Base-by-base conservation (phyloP, 140 eudicot genomes). In the Cichorium intybus region DNA sequence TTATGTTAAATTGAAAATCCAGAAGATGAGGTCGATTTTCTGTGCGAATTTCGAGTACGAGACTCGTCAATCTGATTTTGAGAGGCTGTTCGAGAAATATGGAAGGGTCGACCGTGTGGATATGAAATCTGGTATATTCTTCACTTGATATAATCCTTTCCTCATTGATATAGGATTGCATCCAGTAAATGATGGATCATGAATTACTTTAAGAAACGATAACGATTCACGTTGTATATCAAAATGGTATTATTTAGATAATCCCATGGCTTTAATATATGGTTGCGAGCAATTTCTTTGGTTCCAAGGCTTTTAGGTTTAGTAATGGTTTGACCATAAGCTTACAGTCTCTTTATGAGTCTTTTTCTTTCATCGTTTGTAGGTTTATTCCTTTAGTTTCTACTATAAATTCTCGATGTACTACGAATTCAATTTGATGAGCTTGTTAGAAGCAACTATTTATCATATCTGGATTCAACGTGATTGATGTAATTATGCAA, bases 71-170 rank as follows among this genome's bases (percentile, higher is more conserved):
- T 78, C 88, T 24, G 97, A 91, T 34, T 62, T 91, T 75, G 96
- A 91, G 79, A 80, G 84, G 4, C 33, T 87, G 66, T 91, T 91
- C 69, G 88, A 91, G 37, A 87, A 84, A 70, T 91, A 87, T 56
- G 97, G 97, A 47, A 75, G 85, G 16, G 88, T 91, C 50, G 96
- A 91, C 15, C 96, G 96, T 3, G 88, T 91, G 58, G 97, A 91
- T 72, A 83, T 91, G 87, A 91, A n/a, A 87, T 82, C 95, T 75
- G 97, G 97, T 91, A 82, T 22, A 9, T 8, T 10, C 16, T 39
- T 17, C 20, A 24, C 57, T 28, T 64, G 33, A 20, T 51, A 35
- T 10, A 3, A 21, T n/a, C 4, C 5, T n/a, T n/a, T n/a, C n/a
- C n/a, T n/a, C n/a, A n/a, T n/a, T n/a, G n/a, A n/a, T n/a, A n/a